phyloP scores from a whole-genome alignment of 2,329 filamentous ascomycete species.

The Aureobasidium sp. region DNA sequence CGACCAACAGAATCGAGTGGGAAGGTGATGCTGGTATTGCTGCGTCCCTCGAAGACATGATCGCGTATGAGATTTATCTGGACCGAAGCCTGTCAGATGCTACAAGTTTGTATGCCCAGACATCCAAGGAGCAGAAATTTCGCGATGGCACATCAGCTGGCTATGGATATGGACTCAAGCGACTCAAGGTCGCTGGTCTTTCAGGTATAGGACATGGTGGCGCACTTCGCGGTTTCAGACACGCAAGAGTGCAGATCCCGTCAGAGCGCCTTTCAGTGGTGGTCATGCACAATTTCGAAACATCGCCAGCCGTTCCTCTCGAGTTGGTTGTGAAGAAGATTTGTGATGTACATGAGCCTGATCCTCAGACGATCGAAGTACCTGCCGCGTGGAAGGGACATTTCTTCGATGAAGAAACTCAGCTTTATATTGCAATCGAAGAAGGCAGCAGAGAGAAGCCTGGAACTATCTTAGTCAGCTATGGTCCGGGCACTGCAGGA shows the following conservation, averaged over 20 bases:
- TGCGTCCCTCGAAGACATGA: conserved; percentile 41
- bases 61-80: conserved; percentile 39
- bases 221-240: conserved; percentile 37
- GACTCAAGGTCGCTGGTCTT: conserved; percentile 24
- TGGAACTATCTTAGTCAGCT: conserved; percentile 29
- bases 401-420: conserved; percentile 35
- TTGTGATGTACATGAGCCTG: conserved; percentile 23
- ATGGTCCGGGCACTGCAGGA: conserved; percentile 20
- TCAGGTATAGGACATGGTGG: conserved; percentile 35
- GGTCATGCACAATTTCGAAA: conserved; percentile 37
- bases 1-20: conserved; percentile 40
- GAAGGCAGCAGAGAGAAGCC: conserved; percentile 20
- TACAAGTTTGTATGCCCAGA: conserved; percentile 31
- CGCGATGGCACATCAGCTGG: conserved; percentile 30
- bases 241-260: conserved; percentile 32
- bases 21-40: conserved; percentile 41
- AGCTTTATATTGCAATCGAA: conserved; percentile 28
- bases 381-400: conserved; percentile 29
- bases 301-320: conserved; percentile 24
- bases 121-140: conserved; percentile 26
- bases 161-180: conserved; percentile 35
- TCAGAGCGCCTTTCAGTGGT: conserved; percentile 34
- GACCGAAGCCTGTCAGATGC: conserved; percentile 28
- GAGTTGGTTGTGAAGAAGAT: conserved; percentile 29
- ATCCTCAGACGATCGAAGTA: conserved; percentile 14